Evolutionary conservation across 2,329 filamentous ascomycete species (phyloP).

Genomic region (Seiridium unicorne): DNA sequence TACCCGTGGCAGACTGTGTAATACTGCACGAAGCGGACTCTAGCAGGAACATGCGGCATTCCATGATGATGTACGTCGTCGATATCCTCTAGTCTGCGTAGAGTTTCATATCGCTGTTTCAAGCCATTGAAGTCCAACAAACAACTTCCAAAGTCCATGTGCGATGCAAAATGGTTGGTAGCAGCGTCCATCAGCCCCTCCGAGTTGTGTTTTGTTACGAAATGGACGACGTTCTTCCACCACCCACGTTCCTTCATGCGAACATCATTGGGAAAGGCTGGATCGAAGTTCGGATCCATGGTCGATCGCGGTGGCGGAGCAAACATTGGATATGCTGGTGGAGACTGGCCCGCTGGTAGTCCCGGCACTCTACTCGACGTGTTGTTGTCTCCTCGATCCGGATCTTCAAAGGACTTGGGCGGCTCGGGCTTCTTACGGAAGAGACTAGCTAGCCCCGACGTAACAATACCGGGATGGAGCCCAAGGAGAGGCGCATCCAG

Average conservation of each 20-base stretch:
- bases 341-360: neutral
- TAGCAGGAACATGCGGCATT: slow-evolving; percentile 37
- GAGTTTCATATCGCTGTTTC: slow-evolving; percentile 64
- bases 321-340: neutral
- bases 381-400: neutral
- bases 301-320: slow-evolving; percentile 19
- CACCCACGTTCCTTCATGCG: slow-evolving; percentile 67
- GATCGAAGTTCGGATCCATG: slow-evolving; percentile 69
- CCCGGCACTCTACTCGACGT: too few relatives aligned
- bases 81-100: slow-evolving; percentile 71
- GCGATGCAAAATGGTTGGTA: slow-evolving; percentile 71
- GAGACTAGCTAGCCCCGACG: slow-evolving; percentile 77
- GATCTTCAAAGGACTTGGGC: slow-evolving; percentile 12
- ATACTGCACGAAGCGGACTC: slow-evolving; percentile 83
- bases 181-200: slow-evolving; percentile 70
- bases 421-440: slow-evolving; percentile 52
- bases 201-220: slow-evolving; percentile 74
- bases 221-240: slow-evolving; percentile 68
- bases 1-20: slow-evolving; percentile 83
- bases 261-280: slow-evolving; percentile 73
- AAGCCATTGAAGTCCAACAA: slow-evolving; percentile 75
- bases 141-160: slow-evolving; percentile 79
- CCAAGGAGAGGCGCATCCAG: slow-evolving; percentile 87
- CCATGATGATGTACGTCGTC: slow-evolving; percentile 47
- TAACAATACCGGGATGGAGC: slow-evolving; percentile 83